Percentiles rank a stretch among this genome's conserved stretches.
phyloP scores from a whole-genome alignment of 225 moss, liverwort and hornwort genomes.

The Polytrichum formosum region DNA sequence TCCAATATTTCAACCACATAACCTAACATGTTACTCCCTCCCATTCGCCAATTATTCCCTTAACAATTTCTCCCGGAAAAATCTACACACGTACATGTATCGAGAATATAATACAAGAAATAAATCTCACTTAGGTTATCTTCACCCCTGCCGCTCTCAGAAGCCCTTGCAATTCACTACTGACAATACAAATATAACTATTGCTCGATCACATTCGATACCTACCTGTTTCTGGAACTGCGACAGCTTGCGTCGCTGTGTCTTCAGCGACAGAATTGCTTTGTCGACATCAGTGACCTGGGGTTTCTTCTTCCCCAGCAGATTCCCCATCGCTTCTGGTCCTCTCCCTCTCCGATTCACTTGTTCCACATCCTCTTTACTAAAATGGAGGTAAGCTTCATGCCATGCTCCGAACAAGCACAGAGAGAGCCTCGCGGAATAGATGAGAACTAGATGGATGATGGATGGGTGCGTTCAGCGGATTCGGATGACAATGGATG shows the following conservation, averaged over 20 bases:
- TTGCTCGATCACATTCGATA: neutral
- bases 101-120: too few species aligned
- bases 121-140: too few species aligned
- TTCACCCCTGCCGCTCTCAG: neutral
- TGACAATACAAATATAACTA: neutral
- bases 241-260: constrained; percentile 75
- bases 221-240: constrained; percentile 75
- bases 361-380: neutral
- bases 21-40: neutral
- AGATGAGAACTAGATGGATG: too few species aligned
- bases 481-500: too few species aligned
- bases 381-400: neutral
- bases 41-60: too few species aligned
- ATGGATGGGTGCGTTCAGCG: too few species aligned
- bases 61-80: too few species aligned
- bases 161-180: neutral
- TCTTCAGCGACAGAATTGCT: constrained; percentile 74
- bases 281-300: constrained; percentile 88
- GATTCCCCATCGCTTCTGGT: constrained; percentile 60
- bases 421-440: too few species aligned
- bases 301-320: constrained; percentile 72
- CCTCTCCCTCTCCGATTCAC: neutral
- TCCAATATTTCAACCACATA: neutral
- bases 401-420: too few species aligned
- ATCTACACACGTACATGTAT: too few species aligned